A percentile compares a stretch with the other conserved stretches of the same genome.
Evolutionary conservation across 148 eudicot genomes (phyloP).

Genomic region (Nepenthes gracilis): DNA sequence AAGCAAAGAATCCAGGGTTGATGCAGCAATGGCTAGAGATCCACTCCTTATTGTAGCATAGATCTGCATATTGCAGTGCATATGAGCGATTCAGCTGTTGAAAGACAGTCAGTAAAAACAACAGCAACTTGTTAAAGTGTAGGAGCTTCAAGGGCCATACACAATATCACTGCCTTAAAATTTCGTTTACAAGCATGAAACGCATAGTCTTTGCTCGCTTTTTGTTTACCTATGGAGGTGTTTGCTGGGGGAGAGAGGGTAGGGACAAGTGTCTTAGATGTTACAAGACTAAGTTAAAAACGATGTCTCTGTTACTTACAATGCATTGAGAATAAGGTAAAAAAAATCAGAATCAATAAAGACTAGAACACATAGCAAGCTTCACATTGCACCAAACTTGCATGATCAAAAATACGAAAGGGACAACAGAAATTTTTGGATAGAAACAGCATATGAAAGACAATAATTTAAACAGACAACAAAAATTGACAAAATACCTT

Average conservation of each 20-base stretch:
- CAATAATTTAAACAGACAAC: not conserved
- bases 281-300: too few relatives aligned
- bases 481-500: constrained; percentile 31
- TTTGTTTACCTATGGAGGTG: not conserved
- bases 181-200: not conserved
- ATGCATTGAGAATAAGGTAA: not conserved
- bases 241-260: too few relatives aligned
- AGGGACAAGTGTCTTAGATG: too few relatives aligned
- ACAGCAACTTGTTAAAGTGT: not conserved
- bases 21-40: constrained; percentile 94
- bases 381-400: too few relatives aligned
- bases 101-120: too few relatives aligned
- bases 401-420: too few relatives aligned
- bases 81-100: too few relatives aligned
- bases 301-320: too few relatives aligned
- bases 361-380: too few relatives aligned
- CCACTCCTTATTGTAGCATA: constrained; percentile 76
- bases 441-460: not conserved
- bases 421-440: too few relatives aligned
- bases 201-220: not conserved
- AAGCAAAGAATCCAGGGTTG: constrained; percentile 84
- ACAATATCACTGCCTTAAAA: not conserved
- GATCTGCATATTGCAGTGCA: constrained; percentile 26
- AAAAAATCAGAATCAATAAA: not conserved
- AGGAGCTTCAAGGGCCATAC: not conserved